Conservation (phyloP, 345 rosid species). For the Gossypium turneri region DNA sequence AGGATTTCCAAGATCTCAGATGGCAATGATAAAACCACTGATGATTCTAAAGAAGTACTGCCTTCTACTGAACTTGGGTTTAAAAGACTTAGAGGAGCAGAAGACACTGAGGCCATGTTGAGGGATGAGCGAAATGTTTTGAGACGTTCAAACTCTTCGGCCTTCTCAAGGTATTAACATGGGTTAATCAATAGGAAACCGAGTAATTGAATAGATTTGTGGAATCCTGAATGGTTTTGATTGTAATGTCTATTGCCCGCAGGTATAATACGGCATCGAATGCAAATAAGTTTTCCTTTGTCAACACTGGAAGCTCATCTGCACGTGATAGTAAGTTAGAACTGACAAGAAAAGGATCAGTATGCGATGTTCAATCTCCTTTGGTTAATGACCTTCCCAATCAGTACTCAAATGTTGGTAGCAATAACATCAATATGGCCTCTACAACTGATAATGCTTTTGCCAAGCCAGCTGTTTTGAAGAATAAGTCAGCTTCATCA, state of each 20-base stretch:
- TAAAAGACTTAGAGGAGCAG: slow-evolving; percentile 38
- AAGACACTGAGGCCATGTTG: slow-evolving; percentile 21
- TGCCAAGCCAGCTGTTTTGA: slow-evolving; percentile 27
- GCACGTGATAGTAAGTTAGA: slow-evolving; percentile 23
- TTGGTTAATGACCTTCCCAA: slow-evolving; percentile 35
- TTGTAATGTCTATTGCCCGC: slow-evolving; percentile 15
- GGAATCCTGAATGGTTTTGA: slow-evolving; percentile 7
- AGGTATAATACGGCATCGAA: slow-evolving; percentile 44
- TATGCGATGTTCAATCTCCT: slow-evolving; percentile 21
- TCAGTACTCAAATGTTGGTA: slow-evolving; percentile 40
- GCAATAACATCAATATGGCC: slow-evolving; percentile 47
- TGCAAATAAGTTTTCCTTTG: slow-evolving; percentile 28
- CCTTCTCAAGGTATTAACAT: slow-evolving; percentile 45
- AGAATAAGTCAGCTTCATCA: slow-evolving; percentile 34
- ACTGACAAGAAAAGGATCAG: slow-evolving; percentile 24
- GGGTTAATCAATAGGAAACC: not conserved
- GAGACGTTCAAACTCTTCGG: slow-evolving; percentile 48
- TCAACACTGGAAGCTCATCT: slow-evolving; percentile 27
- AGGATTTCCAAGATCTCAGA: slow-evolving; percentile 31
- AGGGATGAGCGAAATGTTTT: slow-evolving; percentile 49
- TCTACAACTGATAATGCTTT: slow-evolving; percentile 38
- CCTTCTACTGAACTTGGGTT: slow-evolving; percentile 27
- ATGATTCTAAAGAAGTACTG: slow-evolving; percentile 28
- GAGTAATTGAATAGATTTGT: slow-evolving; percentile 5
- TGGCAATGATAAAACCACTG: slow-evolving; percentile 24